Percentiles rank a stretch among this genome's conserved stretches.
Conservation (phyloP, 306 rosid species). For the Fragaria ananassa region DNA sequence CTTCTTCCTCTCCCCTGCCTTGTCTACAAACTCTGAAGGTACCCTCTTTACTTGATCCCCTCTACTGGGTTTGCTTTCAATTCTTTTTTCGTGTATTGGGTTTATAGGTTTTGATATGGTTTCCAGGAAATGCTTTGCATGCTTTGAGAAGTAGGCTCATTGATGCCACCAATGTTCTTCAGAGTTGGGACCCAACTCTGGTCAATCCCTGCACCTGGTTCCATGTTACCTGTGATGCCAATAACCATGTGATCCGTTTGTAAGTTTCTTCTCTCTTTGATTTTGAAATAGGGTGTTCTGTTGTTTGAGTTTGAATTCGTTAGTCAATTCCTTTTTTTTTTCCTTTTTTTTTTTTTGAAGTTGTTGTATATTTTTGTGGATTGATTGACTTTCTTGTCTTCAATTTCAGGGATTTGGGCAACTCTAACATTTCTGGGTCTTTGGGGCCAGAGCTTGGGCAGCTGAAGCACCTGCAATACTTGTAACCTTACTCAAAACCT, state of each 20-base stretch:
- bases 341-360: too few relatives aligned
- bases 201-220: conserved; percentile 99
- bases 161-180: conserved; percentile 76
- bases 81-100: conserved; percentile 5
- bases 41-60: background rate
- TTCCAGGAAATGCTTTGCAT: conserved; percentile 79
- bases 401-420: conserved; percentile 88
- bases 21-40: conserved; percentile 54
- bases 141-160: conserved; percentile 62
- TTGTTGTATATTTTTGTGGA: too few relatives aligned
- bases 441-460: conserved; percentile 84
- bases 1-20: conserved; percentile 31
- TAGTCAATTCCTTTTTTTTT: background rate
- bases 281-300: background rate
- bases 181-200: conserved; percentile 99
- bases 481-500: conserved; percentile 37
- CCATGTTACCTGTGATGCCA: conserved; percentile 80
- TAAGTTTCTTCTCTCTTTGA: conserved; percentile 30
- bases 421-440: conserved; percentile 77
- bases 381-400: conserved; percentile 11
- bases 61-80: conserved; percentile 15
- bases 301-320: background rate
- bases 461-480: conserved; percentile 70
- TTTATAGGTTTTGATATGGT: background rate
- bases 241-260: conserved; percentile 80